Base-by-base conservation (phyloP, 495 filamentous ascomycete genomes). In the Neurospora tetraspora region DNA sequence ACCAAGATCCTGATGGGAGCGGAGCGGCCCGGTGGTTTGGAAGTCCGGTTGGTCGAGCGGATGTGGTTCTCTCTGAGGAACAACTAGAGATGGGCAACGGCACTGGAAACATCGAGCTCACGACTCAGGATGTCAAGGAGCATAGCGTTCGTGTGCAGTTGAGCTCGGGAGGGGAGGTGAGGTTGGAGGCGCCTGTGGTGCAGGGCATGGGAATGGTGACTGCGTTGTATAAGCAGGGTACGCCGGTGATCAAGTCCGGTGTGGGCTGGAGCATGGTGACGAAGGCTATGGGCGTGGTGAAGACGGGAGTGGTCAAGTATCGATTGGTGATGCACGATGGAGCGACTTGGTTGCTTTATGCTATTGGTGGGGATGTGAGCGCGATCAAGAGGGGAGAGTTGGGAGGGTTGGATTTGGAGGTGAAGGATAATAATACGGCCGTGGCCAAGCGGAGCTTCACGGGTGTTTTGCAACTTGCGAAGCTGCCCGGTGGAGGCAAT, bases 201-300 rank as follows among this genome's bases (percentile, higher is more conserved):
- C 95, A 98, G 79, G 96, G 96, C 4, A 94, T 95, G 90, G 94
- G 88, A 0, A 95, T 93, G 74, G 86, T 96, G 12, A 97, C 94
- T 5, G 95, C 85, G 4, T 71, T 91, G n/a, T 98, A 95, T 80
- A 86, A 84, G 59, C 86, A 87, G 39, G 83, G 89, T 5, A 88
- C 89, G 36, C 94, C 95, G 3, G 61, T 91, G 12, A 83, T 98
- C 31, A 88, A 93, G 75, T 92, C 90, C 70, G 90, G 89, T 11
- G 85, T 95, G 2, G 89, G 89, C 75, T 97, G 93, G 84, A 85
- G 85, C 20, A 88, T 87, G 23, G 82, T 98, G 39, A 89, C 86
- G 4, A 90, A 88, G 39, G 83, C 85, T 11, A 83, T 86, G 20
- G 81, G 82, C 12, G 85, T 87, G 0, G 85, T 89, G 8, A 86